Conservation (phyloP, 2,329 filamentous ascomycete genomes). For the Phialocephala subalpina region DNA sequence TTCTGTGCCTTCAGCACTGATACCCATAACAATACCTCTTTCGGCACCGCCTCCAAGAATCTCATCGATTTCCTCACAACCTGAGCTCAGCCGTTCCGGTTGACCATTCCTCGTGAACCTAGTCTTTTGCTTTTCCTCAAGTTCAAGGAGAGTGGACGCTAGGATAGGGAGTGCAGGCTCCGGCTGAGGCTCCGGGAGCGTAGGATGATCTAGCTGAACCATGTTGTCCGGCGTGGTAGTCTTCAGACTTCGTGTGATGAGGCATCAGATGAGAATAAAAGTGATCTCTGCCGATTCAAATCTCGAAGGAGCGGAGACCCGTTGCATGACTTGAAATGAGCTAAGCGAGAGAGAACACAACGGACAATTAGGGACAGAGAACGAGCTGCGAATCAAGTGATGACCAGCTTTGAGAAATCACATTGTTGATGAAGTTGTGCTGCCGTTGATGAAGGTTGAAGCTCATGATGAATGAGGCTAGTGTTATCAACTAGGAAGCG, state of each 20-base stretch:
- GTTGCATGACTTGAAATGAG: neutral
- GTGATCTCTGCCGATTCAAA: neutral
- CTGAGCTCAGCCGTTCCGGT: constrained; percentile 33
- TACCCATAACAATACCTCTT: constrained; percentile 37
- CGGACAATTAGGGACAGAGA: neutral
- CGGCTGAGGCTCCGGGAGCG: constrained; percentile 37
- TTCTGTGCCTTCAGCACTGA: constrained; percentile 38
- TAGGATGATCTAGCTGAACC: constrained; percentile 25
- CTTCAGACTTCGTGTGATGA: neutral
- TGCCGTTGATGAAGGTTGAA: neutral
- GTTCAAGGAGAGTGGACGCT: constrained; percentile 36
- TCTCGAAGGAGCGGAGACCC: no score
- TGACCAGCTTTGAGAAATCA: neutral
- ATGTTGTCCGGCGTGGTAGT: constrained; percentile 21
- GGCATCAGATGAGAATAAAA: neutral
- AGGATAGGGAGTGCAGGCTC: constrained; percentile 35
- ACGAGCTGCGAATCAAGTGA: neutral
- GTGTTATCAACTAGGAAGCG: neutral
- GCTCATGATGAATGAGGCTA: neutral
- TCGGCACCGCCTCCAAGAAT: constrained; percentile 36
- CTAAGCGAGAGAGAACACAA: neutral
- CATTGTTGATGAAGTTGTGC: neutral
- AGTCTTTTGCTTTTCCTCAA: constrained; percentile 34
- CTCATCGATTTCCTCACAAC: constrained; percentile 39
- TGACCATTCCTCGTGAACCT: constrained; percentile 24